These are phyloP conservation scores for Populus hybrid DNA, from an alignment of 441 rosid genomes.

Conservation along the genomic window DNA sequence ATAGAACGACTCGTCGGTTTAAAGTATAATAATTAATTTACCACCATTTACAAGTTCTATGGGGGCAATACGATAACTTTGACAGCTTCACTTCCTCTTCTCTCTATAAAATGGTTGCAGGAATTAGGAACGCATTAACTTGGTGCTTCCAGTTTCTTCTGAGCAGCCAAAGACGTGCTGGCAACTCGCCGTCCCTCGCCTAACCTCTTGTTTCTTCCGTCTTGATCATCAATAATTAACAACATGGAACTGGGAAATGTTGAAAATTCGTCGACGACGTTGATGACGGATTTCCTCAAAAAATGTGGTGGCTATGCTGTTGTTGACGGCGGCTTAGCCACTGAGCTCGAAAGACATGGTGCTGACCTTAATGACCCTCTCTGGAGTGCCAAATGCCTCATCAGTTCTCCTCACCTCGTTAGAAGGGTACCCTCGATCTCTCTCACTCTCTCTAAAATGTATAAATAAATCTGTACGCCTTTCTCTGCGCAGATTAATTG, in stretches of 20 bases:
- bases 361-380: constrained; percentile 89
- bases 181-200: not conserved
- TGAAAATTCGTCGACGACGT: constrained; percentile 20
- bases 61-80: not conserved
- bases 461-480: not conserved
- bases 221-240: not conserved
- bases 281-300: constrained; percentile 54
- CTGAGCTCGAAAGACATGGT: constrained; percentile 85
- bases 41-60: not conserved
- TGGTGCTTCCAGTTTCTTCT: not conserved
- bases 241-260: constrained; percentile 36
- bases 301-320: constrained; percentile 73
- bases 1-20: too few relatives aligned
- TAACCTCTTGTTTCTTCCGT: not conserved
- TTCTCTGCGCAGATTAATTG: not conserved
- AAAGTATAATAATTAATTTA: too few relatives aligned
- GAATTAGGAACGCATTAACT: not conserved
- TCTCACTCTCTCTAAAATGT: not conserved
- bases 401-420: constrained; percentile 77
- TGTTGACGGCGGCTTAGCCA: constrained; percentile 92
- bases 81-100: not conserved
- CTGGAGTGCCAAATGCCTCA: constrained; percentile 91
- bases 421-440: constrained; percentile 42
- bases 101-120: not conserved
- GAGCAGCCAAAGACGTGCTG: not conserved